A percentile compares a stretch with the other conserved stretches of the same genome.
Conservation (phyloP, 108 stramenopile species). For the Epithemia pelagica region DNA sequence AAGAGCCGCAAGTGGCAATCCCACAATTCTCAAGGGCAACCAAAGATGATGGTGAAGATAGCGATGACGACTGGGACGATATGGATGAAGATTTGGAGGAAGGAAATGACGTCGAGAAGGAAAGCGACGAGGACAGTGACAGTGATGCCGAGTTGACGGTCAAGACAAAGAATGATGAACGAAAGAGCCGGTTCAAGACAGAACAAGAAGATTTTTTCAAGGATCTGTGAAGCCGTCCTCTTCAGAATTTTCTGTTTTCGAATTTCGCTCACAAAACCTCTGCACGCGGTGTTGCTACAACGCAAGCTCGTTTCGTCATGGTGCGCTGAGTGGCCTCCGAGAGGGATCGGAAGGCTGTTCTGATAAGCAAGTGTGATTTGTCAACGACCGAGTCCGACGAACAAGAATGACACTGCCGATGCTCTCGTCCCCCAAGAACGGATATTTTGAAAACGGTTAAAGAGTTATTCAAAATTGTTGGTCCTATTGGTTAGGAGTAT, state of each 20-base stretch:
- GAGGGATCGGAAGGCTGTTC: too few species aligned
- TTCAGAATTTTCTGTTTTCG: neutral
- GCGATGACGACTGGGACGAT: constrained; percentile 78
- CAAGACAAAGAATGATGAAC: constrained; percentile 29
- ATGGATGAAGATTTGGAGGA: constrained; percentile 41
- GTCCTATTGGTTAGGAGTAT: constrained; percentile 4
- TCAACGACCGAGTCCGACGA: too few species aligned
- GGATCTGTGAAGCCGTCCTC: constrained; percentile 46
- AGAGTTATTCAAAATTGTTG: too few species aligned
- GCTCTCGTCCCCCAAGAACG: too few species aligned
- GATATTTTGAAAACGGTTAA: too few species aligned
- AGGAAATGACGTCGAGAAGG: constrained; percentile 37
- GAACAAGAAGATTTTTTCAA: constrained; percentile 82
- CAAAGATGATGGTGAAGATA: constrained; percentile 15
- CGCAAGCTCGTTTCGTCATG: too few species aligned
- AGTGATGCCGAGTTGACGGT: constrained; percentile 29
- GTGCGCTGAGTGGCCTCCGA: too few species aligned
- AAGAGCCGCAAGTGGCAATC: neutral
- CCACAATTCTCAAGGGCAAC: neutral
- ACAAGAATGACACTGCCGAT: too few species aligned
- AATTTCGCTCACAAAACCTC: too few species aligned
- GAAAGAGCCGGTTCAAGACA: constrained; percentile 54
- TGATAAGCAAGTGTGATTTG: too few species aligned
- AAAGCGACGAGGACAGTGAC: constrained; percentile 46
- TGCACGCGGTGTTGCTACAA: too few species aligned